Evolutionary conservation across 257 asterid genomes (phyloP), one percentile per base, ranked within the genome.

Genomic region (Dorcoceras hygrometricum): DNA sequence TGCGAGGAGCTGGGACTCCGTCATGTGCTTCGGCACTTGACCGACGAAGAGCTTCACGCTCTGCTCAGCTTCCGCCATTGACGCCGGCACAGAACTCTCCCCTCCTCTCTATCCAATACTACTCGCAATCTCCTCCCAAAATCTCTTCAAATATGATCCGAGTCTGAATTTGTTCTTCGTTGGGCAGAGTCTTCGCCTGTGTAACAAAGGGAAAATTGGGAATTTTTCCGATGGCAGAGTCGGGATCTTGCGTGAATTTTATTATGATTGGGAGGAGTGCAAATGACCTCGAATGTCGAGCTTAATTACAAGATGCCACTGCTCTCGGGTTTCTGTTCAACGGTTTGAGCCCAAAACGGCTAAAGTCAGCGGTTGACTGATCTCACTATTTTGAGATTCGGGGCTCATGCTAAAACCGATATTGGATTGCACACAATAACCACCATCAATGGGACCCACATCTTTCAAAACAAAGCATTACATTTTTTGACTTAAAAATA

Each of bases 31-130:
- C 57, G 99, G 97, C 78, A 90, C 96, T 80, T 94, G 99, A 60
- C 99, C 99, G 4, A 89, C 98, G 73, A 94, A 94, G 74, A 94
- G 83, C 95, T 94, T 94, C 75, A 94, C 98, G 80, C 96, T 83
- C 73, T 90, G 96, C 20, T 76, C 86, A 60, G 84, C 84, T 76
- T 86, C 97, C 93, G 95, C 96, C 97, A 90, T 90, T 82, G 20
- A 69, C 68, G 50, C 79, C 84, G 48, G 68, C 71, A 39, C 18
- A 54, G 29, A n/a, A 29, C 72, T 6, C 60, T 50, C 63, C 57
- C 73, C 51, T n/a, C n/a, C n/a, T n/a, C n/a, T n/a, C 70, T 62
- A 78, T 75, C 78, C 66, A 69, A 32, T 67, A 58, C 29, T 0
- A 23, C 23, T 56, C 55, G 58, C 82, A 67, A 78, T 75, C 71